These are phyloP conservation scores for Nelumbo lutea DNA, from an alignment of 164 flowering plant genomes.

Conservation along the genomic window DNA sequence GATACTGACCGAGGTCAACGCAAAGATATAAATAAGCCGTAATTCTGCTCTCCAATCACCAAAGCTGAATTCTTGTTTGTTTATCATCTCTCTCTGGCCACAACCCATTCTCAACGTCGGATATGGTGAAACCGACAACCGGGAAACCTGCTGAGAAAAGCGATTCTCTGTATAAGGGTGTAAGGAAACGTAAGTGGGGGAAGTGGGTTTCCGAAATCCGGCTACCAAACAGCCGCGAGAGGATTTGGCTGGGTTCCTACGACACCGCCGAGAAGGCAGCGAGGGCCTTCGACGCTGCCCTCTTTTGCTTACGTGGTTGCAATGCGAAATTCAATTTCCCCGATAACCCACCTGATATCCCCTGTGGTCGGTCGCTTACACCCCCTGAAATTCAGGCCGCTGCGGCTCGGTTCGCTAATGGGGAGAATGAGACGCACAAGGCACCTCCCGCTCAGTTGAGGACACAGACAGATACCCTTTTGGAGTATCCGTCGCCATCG, in stretches of 20 bases:
- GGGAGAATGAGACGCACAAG: constrained; percentile 1
- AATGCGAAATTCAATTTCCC: constrained; percentile 61
- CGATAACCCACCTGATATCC: constrained; percentile 47
- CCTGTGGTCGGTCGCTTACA: constrained; percentile 30
- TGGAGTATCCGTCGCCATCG: constrained; percentile 20
- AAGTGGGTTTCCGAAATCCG: constrained; percentile 67
- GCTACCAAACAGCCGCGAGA: constrained; percentile 55
- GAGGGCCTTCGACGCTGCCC: constrained; percentile 71
- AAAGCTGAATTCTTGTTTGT: no score
- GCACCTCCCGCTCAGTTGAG: no score
- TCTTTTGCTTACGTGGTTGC: constrained; percentile 54
- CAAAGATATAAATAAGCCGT: no score
- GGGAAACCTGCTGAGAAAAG: background rate
- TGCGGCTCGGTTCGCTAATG: constrained; percentile 47
- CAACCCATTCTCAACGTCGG: background rate
- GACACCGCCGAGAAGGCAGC: constrained; percentile 69
- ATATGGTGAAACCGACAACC: constrained; percentile 4
- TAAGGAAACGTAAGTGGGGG: constrained; percentile 67
- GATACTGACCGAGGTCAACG: no score
- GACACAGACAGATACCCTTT: background rate
- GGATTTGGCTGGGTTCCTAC: constrained; percentile 71
- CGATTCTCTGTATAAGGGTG: constrained; percentile 37
- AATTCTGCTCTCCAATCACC: no score
- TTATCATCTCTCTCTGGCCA: no score
- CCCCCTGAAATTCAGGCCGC: constrained; percentile 45